These are phyloP conservation scores for Trichothecium sympodiale DNA, from an alignment of 2,329 filamentous ascomycete genomes.

Conservation along the genomic window DNA sequence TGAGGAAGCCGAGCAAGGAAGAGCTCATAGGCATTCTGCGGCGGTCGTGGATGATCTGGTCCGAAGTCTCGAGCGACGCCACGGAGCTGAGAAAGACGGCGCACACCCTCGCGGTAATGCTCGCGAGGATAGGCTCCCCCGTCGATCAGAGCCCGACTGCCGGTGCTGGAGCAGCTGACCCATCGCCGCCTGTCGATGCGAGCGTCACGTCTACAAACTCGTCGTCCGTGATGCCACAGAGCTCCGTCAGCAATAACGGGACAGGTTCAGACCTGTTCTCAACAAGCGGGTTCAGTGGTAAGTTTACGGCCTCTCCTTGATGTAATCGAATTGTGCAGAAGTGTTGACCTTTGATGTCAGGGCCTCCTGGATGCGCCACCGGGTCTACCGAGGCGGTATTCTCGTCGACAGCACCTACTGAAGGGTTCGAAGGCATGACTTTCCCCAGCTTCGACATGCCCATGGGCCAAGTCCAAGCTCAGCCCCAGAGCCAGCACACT, in stretches of 20 bases:
- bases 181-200: background rate
- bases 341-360: background rate
- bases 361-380: too few species aligned
- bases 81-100: conserved; percentile 34
- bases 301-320: background rate
- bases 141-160: conserved; percentile 9
- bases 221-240: conserved; percentile 1
- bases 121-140: conserved; percentile 27
- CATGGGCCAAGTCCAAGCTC: too few species aligned
- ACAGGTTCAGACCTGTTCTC: conserved; percentile 1
- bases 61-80: conserved; percentile 21
- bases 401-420: conserved; percentile 1
- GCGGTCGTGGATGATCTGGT: conserved; percentile 33
- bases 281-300: conserved; percentile 1
- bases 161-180: background rate
- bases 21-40: conserved; percentile 28
- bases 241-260: background rate
- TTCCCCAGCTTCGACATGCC: conserved; percentile 9
- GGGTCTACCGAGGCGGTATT: background rate
- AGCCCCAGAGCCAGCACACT: conserved; percentile 5
- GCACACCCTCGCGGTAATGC: conserved; percentile 32
- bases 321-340: background rate
- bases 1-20: conserved; percentile 21
- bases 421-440: conserved; percentile 8
- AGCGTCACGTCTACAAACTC: conserved; percentile 8